phyloP scores from a whole-genome alignment of 768 basidiomycete species.

The Xerocomellus dryophilus region DNA sequence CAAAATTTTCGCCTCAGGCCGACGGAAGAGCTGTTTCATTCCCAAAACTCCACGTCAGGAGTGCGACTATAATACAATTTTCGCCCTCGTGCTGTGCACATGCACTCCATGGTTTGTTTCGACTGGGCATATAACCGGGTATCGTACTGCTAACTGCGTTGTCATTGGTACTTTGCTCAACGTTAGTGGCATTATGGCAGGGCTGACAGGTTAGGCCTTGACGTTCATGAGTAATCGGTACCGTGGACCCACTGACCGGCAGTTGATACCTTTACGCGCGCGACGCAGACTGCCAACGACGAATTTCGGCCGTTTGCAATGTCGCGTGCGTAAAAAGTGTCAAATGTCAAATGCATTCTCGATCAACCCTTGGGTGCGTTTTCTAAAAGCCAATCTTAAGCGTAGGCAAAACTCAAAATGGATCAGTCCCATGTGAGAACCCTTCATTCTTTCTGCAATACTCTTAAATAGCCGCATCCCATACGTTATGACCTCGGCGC shows the following conservation, averaged over 20 bases:
- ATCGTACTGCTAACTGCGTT: not conserved
- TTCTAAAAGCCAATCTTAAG: not conserved
- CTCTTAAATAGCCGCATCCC: constrained; percentile 1
- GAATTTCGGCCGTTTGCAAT: not conserved
- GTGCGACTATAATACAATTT: no score
- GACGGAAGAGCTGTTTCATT: no score
- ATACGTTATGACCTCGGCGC: not conserved
- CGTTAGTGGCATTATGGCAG: not conserved
- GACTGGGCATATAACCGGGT: no score
- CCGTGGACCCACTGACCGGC: no score
- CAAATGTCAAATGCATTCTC: not conserved
- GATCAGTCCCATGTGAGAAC: not conserved
- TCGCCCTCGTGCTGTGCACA: no score
- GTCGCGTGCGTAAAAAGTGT: not conserved
- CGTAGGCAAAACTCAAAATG: not conserved
- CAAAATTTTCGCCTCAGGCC: no score
- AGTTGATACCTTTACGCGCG: no score
- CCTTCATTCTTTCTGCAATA: not conserved
- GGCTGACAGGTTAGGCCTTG: not conserved
- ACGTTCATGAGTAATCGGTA: no score
- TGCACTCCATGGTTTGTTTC: no score
- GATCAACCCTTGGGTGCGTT: not conserved
- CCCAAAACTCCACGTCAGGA: no score
- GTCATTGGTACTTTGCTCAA: no score
- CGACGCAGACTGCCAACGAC: no score